Evolutionary conservation across 2,329 filamentous ascomycete species (phyloP), one percentile per base, ranked within the genome.

Genomic region (Pseudocercospora cruenta): DNA sequence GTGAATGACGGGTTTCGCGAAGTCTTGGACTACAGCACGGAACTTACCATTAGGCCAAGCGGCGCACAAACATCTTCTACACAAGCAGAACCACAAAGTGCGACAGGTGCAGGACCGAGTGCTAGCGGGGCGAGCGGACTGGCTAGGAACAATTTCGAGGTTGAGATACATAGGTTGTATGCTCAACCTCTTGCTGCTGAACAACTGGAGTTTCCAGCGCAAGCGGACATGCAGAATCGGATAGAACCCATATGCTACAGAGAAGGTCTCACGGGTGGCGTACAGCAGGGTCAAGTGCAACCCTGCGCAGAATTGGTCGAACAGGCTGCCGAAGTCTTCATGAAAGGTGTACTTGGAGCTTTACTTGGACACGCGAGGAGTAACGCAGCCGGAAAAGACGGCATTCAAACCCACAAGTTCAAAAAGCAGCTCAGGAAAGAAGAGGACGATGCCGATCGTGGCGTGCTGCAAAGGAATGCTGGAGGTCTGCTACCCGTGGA

Each of bases 401-500:
- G 70, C 63, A 87, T 97, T 65, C 90, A 93, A 77, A 96, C 93
- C 2, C 86, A 90, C 71, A 89, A 88, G 65, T 97, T 94, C 79
- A 88, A 88, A 69, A 85, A 86, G 65, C 91, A 92, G 76, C 83
- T 97, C 10, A 87, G 88, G 62, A 83, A 84, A 55, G 94, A 97
- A 77, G 93, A 97, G 76, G 86, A 90, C 51, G 86, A 88, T 0
- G 88, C 87, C 26, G 85, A 88, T 47, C 84, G 88, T n/a, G 93
- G 93, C 4, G 91, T 94, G 72, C 78, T 96, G 1, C 82, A 86
- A 19, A 86, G 92, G 70, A 91, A 93, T 65, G 90, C 91, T 66
- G 90, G 87, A 57, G 93, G 93, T 1, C 80, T 96, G 28, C 80
- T 97, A 5, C 94, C 94, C 0, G 82, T 93, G 39, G 93, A 97